Base-by-base conservation (phyloP, 495 filamentous ascomycete genomes). In the Penicillium lividum region DNA sequence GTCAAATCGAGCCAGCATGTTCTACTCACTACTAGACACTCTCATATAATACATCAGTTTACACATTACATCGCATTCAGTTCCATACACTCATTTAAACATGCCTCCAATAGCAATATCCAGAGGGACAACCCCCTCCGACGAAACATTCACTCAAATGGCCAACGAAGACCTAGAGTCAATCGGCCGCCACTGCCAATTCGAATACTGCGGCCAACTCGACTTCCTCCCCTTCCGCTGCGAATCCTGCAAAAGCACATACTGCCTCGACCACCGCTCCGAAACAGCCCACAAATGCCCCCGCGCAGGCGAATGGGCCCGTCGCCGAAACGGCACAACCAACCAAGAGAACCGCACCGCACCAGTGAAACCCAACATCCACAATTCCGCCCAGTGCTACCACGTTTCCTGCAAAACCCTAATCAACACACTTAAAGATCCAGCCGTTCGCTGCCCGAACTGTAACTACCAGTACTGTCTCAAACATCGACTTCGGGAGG, bases 191-290 rank as follows among this genome's bases (percentile, higher is more conserved):
- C 92, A 96, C 78, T 98, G 94, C 81, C 86, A 97, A 74, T 86
- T 89, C 76, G 75, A 85, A 61, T 92, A 90, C 81, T 98, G 94
- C 82, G 86, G 92, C 70, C 87, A 90, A 67, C 89, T 98, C 47
- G 95, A 98, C 77, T 98, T 98, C 77, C 87, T 98, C 10, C 94
- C 94, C 40, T 98, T 97, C 77, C 82, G 85, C 63, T 98, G 94
- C 81, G 89, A 94, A 73, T 92, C 87, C 69, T 98, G 94, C 67
- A 78, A 75, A 65, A 82, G 86, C 47, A 95, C 88, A 48, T 98
- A 86, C 81, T 98, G 94, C 72, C 89, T 95, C 68, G 92, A 97
- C 70, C 94, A 98, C 82, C 91, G 94, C 53, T 89, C 86, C 67
- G 93, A 97, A 74, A 82, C 84, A 49, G 77, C 89, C 0, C 94